These are phyloP conservation scores for Fusarium sp. DNA, from an alignment of 2,329 filamentous ascomycete genomes.

Conservation along the genomic window DNA sequence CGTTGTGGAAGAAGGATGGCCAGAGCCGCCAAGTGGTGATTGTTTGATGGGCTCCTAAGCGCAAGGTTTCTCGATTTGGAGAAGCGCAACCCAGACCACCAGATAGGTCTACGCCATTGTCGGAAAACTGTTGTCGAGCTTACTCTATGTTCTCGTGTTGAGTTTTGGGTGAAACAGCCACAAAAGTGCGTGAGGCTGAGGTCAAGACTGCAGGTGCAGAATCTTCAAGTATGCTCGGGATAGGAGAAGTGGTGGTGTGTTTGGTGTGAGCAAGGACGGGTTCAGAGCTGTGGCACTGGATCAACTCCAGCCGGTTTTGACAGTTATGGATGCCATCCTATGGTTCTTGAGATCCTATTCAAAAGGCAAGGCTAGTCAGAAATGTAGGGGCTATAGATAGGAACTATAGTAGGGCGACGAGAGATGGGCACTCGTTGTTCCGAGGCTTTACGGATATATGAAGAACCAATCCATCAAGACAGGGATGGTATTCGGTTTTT, in stretches of 20 bases:
- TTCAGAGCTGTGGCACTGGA: neutral
- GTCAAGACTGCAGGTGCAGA: neutral
- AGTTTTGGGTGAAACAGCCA: neutral
- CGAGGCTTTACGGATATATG: neutral
- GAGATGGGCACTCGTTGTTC: neutral
- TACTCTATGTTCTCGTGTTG: neutral
- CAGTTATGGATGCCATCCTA: neutral
- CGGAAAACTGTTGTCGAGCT: neutral
- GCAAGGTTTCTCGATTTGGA: constrained; percentile 7
- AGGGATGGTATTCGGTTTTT: neutral
- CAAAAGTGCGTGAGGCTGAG: neutral
- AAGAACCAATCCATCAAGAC: neutral
- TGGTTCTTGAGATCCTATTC: neutral
- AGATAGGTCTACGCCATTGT: neutral
- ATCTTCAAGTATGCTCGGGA: neutral
- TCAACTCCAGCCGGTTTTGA: neutral
- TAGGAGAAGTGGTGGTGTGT: neutral
- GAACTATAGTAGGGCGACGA: constrained; percentile 8
- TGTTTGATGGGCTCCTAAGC: constrained; percentile 1
- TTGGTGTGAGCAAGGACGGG: neutral
- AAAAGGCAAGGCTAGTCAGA: neutral
- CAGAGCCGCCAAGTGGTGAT: neutral
- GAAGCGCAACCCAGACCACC: neutral
- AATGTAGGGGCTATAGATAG: constrained; percentile 9
- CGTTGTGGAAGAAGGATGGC: constrained; percentile 18